Evolutionary conservation across 2,329 filamentous ascomycete genomes (phyloP).

Genomic region (Epichloe aotearoae): DNA sequence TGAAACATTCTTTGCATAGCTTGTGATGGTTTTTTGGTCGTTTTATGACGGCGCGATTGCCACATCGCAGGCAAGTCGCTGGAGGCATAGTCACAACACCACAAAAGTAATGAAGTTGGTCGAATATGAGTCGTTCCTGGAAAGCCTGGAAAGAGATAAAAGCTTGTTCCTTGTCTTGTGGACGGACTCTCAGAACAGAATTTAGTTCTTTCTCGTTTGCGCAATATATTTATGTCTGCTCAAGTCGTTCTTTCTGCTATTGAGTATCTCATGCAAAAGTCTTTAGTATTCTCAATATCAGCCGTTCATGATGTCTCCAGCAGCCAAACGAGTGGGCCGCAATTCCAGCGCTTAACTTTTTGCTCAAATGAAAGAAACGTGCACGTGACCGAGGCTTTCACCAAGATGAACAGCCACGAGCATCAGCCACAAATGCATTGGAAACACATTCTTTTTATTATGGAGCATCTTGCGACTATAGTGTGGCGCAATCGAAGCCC

Average conservation of each 20-base stretch:
- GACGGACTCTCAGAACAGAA: no score
- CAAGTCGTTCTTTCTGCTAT: neutral
- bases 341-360: neutral
- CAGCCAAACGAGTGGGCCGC: neutral
- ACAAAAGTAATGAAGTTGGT: neutral
- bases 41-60: constrained; percentile 72
- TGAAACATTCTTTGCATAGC: constrained; percentile 81
- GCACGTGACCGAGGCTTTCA: constrained; percentile 3
- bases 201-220: neutral
- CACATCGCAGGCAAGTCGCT: constrained; percentile 61
- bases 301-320: neutral
- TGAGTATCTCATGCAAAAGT: neutral
- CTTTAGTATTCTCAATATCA: neutral
- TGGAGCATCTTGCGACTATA: constrained; percentile 5
- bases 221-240: neutral
- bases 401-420: neutral
- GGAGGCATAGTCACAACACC: constrained; percentile 51
- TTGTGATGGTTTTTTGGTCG: constrained; percentile 96
- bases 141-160: neutral
- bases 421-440: constrained; percentile 5
- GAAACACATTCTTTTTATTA: no score
- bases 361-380: neutral
- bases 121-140: neutral
- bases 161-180: neutral
- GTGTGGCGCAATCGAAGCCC: constrained; percentile 18